Percentiles rank a stretch among this genome's conserved stretches.
Conservation (phyloP, 352 stramenopile genomes). For the Phytopythium ostracodes region DNA sequence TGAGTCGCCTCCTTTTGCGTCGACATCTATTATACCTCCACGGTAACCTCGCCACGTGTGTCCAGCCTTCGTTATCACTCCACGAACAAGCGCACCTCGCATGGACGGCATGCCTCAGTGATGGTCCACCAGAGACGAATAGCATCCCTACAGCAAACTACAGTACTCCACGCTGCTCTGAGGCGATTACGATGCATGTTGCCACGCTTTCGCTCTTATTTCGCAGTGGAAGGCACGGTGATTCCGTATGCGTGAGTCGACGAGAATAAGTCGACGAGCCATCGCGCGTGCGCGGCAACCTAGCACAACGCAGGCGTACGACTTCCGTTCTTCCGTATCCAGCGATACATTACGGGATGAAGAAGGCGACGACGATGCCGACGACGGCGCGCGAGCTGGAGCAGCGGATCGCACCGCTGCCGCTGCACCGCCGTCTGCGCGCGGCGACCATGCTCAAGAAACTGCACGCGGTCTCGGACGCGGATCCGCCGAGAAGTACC, state of each 20-base stretch:
- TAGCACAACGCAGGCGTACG: not conserved
- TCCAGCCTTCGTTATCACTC: too few species aligned
- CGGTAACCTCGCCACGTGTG: too few species aligned
- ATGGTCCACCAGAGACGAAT: too few species aligned
- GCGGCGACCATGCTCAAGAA: not conserved
- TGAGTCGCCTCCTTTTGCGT: too few species aligned
- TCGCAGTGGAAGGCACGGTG: not conserved
- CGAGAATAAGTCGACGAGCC: not conserved
- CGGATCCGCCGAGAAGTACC: not conserved
- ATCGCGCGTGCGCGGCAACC: not conserved
- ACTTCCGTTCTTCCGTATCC: too few species aligned
- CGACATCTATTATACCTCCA: too few species aligned
- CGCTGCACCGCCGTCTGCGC: not conserved
- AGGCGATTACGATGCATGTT: too few species aligned
- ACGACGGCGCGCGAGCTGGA: slow-evolving; percentile 13
- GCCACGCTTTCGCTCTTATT: not conserved
- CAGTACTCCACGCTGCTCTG: too few species aligned
- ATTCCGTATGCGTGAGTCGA: not conserved
- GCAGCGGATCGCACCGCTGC: not conserved
- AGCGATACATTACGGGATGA: slow-evolving; percentile 6
- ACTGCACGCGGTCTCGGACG: slow-evolving; percentile 7
- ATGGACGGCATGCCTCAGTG: too few species aligned
- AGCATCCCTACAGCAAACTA: too few species aligned
- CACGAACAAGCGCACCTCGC: too few species aligned
- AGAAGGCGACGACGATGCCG: slow-evolving; percentile 18